phyloP scores from a whole-genome alignment of 768 basidiomycete species.

The Auricularia sp. region DNA sequence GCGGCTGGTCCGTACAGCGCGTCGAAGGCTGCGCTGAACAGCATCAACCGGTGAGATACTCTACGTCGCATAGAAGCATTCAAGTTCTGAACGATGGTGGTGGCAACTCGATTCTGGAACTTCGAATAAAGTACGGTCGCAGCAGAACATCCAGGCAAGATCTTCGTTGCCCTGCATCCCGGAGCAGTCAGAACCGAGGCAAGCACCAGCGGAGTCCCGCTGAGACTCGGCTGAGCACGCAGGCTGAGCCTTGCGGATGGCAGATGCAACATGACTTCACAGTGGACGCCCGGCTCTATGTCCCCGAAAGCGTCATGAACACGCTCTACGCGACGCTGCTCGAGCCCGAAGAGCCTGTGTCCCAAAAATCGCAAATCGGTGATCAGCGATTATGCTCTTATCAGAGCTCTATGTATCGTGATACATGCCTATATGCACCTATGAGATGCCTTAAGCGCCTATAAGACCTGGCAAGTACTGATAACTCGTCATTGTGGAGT shows the following conservation, averaged over 20 bases:
- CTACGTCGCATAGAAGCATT: too few relatives aligned
- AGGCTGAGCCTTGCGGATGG: not conserved
- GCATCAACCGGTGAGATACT: not conserved
- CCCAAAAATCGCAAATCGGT: too few relatives aligned
- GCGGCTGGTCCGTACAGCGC: not conserved
- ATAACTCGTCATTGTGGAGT: too few relatives aligned
- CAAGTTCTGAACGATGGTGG: too few relatives aligned
- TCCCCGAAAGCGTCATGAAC: not conserved
- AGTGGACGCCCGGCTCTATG: not conserved
- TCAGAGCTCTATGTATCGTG: too few relatives aligned
- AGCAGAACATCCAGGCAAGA: not conserved
- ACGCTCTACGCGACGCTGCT: not conserved
- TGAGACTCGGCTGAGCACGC: not conserved
- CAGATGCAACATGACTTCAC: not conserved
- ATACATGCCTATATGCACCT: too few relatives aligned
- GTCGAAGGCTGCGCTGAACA: not conserved
- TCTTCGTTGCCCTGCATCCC: not conserved
- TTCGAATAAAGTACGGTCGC: not conserved
- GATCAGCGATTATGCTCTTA: too few relatives aligned
- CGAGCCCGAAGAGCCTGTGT: not conserved
- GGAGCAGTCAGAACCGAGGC: not conserved
- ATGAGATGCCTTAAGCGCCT: too few relatives aligned
- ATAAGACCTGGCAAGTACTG: too few relatives aligned
- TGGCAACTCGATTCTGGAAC: too few relatives aligned
- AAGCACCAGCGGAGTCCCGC: not conserved